phyloP scores from a whole-genome alignment of 306 rosid genomes.

The Biancaea sappan region DNA sequence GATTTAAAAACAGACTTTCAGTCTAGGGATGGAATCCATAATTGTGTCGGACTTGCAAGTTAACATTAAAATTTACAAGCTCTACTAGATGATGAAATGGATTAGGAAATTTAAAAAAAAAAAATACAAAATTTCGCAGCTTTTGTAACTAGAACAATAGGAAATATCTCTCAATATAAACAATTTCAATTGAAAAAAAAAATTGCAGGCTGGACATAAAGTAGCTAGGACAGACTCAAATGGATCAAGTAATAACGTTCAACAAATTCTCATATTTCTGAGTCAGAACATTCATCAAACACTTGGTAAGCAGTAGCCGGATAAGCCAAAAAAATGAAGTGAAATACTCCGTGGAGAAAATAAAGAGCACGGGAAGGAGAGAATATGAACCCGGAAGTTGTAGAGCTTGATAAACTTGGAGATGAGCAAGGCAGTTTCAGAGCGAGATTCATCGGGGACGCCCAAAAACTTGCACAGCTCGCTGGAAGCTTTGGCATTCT shows the following conservation, averaged over 20 bases:
- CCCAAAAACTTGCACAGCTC: constrained; percentile 59
- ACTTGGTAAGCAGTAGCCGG: not conserved
- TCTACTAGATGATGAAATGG: not conserved
- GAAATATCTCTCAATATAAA: not conserved
- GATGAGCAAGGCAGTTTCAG: constrained; percentile 44
- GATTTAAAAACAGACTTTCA: not conserved
- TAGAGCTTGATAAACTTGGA: constrained; percentile 66
- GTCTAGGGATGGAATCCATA: not conserved
- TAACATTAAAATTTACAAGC: not conserved
- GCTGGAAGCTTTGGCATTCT: constrained; percentile 40
- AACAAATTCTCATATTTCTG: not conserved
- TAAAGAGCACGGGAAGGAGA: not conserved
- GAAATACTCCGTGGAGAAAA: not conserved
- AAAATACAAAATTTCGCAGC: not conserved
- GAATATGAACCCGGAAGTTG: constrained; percentile 41
- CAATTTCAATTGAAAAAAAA: not conserved
- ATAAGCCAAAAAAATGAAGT: not conserved
- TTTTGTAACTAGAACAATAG: too few relatives aligned
- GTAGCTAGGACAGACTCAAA: not conserved
- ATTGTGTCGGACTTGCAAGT: not conserved
- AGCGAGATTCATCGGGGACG: constrained; percentile 53
- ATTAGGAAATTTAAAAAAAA: not conserved
- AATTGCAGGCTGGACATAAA: not conserved
- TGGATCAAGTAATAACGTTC: not conserved
- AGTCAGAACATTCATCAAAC: constrained; percentile 42